Evolutionary conservation across 345 rosid species (phyloP).

Genomic region (Angophora floribunda): DNA sequence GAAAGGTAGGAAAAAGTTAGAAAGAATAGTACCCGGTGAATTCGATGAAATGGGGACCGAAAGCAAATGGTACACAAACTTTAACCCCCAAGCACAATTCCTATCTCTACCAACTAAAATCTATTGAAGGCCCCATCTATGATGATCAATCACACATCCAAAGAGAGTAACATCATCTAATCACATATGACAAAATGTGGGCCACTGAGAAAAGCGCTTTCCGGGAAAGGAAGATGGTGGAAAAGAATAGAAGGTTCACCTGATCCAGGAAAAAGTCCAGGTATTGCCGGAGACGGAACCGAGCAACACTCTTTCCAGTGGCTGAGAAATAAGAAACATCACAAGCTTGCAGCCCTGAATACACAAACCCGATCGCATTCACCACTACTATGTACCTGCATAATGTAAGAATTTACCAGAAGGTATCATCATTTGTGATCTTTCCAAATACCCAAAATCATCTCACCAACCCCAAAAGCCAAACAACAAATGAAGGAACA

Average conservation of each 20-base stretch:
- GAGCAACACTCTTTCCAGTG: conserved; percentile 24
- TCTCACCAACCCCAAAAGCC: not conserved
- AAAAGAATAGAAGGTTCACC: conserved; percentile 24
- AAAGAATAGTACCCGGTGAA: not conserved
- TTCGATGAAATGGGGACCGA: not conserved
- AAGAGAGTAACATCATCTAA: not conserved
- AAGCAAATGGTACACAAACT: not conserved
- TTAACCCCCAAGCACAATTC: not conserved
- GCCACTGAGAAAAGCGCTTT: not conserved
- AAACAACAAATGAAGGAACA: not conserved
- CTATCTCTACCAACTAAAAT: not conserved
- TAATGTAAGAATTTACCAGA: not conserved
- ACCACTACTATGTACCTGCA: conserved; percentile 74
- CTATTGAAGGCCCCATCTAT: not conserved
- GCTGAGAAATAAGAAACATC: conserved; percentile 44
- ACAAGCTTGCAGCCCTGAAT: conserved; percentile 58
- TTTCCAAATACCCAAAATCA: not conserved
- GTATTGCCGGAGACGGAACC: conserved; percentile 35
- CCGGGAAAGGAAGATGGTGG: not conserved
- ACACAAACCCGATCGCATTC: conserved; percentile 63
- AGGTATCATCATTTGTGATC: not conserved
- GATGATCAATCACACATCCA: not conserved
- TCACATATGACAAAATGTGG: not conserved
- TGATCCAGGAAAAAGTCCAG: conserved; percentile 73
- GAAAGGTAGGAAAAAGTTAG: conserved; percentile 4